phyloP scores from a whole-genome alignment of 805 yeast genomes.

The Ogataea degrootiae region DNA sequence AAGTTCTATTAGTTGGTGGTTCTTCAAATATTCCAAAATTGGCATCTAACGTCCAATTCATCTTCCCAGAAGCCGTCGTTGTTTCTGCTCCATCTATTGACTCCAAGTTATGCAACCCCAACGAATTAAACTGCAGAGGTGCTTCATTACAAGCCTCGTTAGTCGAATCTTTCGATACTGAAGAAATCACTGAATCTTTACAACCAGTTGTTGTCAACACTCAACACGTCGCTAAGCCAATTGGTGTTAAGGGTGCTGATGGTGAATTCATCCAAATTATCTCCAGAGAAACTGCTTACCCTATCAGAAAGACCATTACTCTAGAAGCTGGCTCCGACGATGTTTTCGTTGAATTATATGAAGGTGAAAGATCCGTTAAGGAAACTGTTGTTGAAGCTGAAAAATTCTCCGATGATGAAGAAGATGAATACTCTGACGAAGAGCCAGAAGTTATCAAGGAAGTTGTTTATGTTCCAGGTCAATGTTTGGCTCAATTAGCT shows the following conservation, averaged over 20 bases:
- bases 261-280: slow-evolving; percentile 70
- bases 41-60: slow-evolving; percentile 61
- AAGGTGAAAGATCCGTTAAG: slow-evolving; percentile 79
- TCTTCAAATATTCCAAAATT: slow-evolving; percentile 89
- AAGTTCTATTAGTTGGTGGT: slow-evolving; percentile 91
- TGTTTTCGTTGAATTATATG: slow-evolving; percentile 68
- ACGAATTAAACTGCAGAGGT: slow-evolving; percentile 88
- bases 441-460: slow-evolving; percentile 86
- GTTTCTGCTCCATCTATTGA: slow-evolving; percentile 75
- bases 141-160: slow-evolving; percentile 95
- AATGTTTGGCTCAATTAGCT: slow-evolving; percentile 72
- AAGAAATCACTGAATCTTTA: slow-evolving; percentile 72
- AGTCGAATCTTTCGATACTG: slow-evolving; percentile 75
- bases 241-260: slow-evolving; percentile 75
- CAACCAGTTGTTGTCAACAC: slow-evolving; percentile 85
- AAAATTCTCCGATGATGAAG: slow-evolving; percentile 49
- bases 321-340: slow-evolving; percentile 60
- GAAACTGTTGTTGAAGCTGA: slow-evolving; percentile 75
- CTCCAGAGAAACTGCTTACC: slow-evolving; percentile 82
- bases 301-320: slow-evolving; percentile 72
- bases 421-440: slow-evolving; percentile 50
- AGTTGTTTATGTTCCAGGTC: slow-evolving; percentile 68
- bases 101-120: slow-evolving; percentile 77
- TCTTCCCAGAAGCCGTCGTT: slow-evolving; percentile 78
- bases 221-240: slow-evolving; percentile 76